Conservation (phyloP, 2,329 filamentous ascomycete species). For the Fusarium sp. region DNA sequence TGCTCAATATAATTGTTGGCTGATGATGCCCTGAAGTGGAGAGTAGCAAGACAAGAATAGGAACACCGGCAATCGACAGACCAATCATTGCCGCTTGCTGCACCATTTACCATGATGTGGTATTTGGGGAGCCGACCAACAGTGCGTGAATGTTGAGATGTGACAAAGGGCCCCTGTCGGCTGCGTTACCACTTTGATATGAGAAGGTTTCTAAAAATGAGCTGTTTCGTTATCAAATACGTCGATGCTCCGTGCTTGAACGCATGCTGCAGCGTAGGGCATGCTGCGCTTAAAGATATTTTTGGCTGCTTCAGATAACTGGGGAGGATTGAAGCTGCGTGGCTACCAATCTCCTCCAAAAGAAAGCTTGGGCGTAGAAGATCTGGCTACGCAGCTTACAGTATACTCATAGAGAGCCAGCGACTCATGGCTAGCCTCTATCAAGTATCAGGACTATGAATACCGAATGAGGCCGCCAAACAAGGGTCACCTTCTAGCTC, state of each 20-base stretch:
- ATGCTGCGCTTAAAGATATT: slow-evolving; percentile 7
- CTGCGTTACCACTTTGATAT: slow-evolving; percentile 3
- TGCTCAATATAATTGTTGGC: slow-evolving; percentile 11
- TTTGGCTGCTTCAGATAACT: slow-evolving; percentile 15
- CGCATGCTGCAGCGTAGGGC: neutral
- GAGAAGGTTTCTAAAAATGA: slow-evolving; percentile 13
- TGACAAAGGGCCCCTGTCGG: slow-evolving; percentile 16
- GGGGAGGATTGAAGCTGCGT: slow-evolving; percentile 1
- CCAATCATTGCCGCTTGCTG: slow-evolving; percentile 10
- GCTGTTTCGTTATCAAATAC: slow-evolving; percentile 8
- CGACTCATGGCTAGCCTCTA: neutral
- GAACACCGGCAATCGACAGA: slow-evolving; percentile 10
- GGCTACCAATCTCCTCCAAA: slow-evolving; percentile 9
- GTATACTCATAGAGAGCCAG: neutral
- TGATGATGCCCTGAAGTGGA: neutral
- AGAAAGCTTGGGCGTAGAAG: neutral
- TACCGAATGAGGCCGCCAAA: slow-evolving; percentile 36
- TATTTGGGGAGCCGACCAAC: slow-evolving; percentile 9
- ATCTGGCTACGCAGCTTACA: slow-evolving; percentile 13
- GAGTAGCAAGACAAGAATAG: slow-evolving; percentile 28
- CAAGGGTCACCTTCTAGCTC: slow-evolving; percentile 14
- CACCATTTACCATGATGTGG: slow-evolving; percentile 5
- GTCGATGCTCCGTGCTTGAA: slow-evolving; percentile 13
- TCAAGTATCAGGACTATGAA: slow-evolving; percentile 15
- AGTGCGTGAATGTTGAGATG: slow-evolving; percentile 2